Percentiles rank a stretch among this genome's conserved stretches.
Conservation (phyloP, 176 grass and related monocot species). For the Bromus sterilis region DNA sequence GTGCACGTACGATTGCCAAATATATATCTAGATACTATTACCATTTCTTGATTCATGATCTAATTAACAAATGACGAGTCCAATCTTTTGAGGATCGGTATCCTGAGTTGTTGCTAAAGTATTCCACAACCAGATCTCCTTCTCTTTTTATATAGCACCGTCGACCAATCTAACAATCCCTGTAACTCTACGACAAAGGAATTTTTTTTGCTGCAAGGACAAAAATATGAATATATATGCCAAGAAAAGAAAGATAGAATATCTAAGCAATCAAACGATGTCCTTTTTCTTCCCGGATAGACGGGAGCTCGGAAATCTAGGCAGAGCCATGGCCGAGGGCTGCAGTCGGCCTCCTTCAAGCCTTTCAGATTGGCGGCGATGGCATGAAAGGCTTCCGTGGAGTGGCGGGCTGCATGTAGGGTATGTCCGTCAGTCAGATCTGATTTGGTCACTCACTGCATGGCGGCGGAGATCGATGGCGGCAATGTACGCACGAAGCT, state of each 20-base stretch:
- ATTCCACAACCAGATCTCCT: background rate
- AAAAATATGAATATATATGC: background rate
- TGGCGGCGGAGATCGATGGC: too few relatives aligned
- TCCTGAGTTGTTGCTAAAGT: background rate
- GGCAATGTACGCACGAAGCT: too few relatives aligned
- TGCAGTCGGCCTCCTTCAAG: too few relatives aligned
- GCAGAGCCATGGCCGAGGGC: too few relatives aligned
- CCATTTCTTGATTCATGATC: background rate
- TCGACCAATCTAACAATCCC: background rate
- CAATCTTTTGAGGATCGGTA: conserved; percentile 9
- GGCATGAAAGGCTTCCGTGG: too few relatives aligned
- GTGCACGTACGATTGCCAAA: background rate
- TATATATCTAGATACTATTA: background rate
- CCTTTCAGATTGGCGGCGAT: too few relatives aligned
- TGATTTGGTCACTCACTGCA: too few relatives aligned
- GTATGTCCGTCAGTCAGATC: too few relatives aligned
- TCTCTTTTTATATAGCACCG: background rate
- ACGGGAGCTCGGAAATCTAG: too few relatives aligned
- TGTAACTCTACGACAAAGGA: background rate
- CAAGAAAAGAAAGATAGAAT: background rate
- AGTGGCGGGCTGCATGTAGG: too few relatives aligned
- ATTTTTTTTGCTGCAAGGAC: background rate
- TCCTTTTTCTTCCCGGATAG: too few relatives aligned
- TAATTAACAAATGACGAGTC: conserved; percentile 21
- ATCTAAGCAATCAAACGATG: too few relatives aligned